Conservation (phyloP, 208 protist genomes). For the Wallacemonas rigidus region DNA sequence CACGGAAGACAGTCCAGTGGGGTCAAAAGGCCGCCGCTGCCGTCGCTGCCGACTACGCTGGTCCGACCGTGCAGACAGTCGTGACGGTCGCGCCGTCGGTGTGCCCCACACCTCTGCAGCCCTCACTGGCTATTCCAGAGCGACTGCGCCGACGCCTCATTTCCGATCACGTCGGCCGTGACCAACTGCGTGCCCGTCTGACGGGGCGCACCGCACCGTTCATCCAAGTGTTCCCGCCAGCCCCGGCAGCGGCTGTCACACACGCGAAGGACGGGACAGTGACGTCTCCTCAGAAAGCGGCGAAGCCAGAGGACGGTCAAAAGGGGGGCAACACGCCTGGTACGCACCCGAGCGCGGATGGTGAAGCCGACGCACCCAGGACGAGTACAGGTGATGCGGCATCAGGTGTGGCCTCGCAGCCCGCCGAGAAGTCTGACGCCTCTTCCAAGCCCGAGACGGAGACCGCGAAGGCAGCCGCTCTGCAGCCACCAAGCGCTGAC, state of each 20-base stretch:
- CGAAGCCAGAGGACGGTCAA: background rate
- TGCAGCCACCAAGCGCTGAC: conserved; percentile 4
- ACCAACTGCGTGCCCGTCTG: conserved; percentile 54
- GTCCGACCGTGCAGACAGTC: background rate
- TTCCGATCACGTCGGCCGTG: conserved; percentile 61
- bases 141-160: conserved; percentile 53
- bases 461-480: background rate
- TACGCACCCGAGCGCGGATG: background rate
- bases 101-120: conserved; percentile 71
- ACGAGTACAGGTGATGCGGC: background rate
- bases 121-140: conserved; percentile 51
- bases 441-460: too few relatives aligned
- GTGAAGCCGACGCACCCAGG: too few relatives aligned
- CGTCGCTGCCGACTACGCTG: conserved; percentile 1
- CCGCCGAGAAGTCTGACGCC: too few relatives aligned
- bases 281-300: background rate
- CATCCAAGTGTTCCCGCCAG: conserved; percentile 28
- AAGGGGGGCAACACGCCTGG: background rate
- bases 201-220: conserved; percentile 32
- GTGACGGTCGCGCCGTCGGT: conserved; percentile 25
- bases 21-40: background rate
- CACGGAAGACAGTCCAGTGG: conserved; percentile 3
- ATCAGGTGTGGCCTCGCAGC: background rate
- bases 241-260: background rate
- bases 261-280: background rate